Evolutionary conservation across 1,139 yeast genomes (phyloP).

Genomic region (Meyerozyma athensensis): DNA sequence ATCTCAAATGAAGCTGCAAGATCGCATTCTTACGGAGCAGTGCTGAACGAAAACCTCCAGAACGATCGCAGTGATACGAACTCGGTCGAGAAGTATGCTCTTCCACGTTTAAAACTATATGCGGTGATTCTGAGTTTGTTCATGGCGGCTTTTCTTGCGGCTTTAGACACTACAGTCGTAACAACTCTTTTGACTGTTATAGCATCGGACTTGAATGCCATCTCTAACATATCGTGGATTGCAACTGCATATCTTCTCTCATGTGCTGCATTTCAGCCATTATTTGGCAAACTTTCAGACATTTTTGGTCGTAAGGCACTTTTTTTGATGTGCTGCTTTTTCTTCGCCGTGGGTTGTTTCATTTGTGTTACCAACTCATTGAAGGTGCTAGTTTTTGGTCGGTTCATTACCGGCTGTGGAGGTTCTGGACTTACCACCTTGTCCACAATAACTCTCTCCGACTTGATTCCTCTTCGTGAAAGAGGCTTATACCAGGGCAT

Average conservation of each 20-base stretch:
- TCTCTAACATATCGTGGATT: slow-evolving; percentile 42
- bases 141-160: slow-evolving; percentile 39
- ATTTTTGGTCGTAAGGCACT: slow-evolving; percentile 71
- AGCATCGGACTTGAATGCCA: slow-evolving; percentile 40
- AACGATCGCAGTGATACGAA: slow-evolving; percentile 8
- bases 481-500: slow-evolving; percentile 52
- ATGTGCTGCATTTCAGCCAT: slow-evolving; percentile 53
- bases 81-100: slow-evolving; percentile 24
- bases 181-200: slow-evolving; percentile 39
- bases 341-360: slow-evolving; percentile 38
- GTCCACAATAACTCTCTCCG: slow-evolving; percentile 50
- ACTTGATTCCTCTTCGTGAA: slow-evolving; percentile 47
- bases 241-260: slow-evolving; percentile 37
- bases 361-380: slow-evolving; percentile 39
- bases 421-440: slow-evolving; percentile 52
- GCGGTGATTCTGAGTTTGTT: slow-evolving; percentile 32
- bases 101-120: slow-evolving; percentile 28
- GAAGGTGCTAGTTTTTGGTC: slow-evolving; percentile 50
- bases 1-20: slow-evolving; percentile 8
- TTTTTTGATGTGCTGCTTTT: slow-evolving; percentile 29
- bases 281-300: slow-evolving; percentile 82
- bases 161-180: slow-evolving; percentile 42
- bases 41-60: slow-evolving; percentile 3
- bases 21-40: slow-evolving; percentile 9
- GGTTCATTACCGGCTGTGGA: slow-evolving; percentile 54